Evolutionary conservation across 2,329 filamentous ascomycete genomes (phyloP).

Genomic region (Didymella segeticola): DNA sequence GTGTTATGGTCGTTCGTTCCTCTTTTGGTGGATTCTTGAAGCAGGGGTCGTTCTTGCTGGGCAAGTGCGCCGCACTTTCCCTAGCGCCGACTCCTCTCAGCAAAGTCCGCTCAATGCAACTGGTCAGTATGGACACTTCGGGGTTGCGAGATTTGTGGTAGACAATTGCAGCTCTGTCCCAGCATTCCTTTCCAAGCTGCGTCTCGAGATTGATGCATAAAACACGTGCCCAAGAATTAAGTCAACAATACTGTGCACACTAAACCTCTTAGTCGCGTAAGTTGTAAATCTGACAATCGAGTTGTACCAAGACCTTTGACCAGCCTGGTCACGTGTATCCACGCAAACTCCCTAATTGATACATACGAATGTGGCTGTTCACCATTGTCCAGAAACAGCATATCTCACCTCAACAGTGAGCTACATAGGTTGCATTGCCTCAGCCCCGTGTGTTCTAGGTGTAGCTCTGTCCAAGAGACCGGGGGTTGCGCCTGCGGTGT

Average conservation of each 20-base stretch:
- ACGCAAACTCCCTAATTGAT: background rate
- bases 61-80: background rate
- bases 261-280: no score
- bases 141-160: no score
- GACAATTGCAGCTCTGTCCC: no score
- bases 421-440: background rate
- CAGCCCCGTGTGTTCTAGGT: constrained; percentile 6
- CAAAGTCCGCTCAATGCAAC: no score
- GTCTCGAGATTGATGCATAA: no score
- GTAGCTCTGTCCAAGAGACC: background rate
- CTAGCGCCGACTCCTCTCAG: no score
- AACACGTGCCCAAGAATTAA: no score
- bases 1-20: background rate
- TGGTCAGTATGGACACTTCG: no score
- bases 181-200: no score
- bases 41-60: background rate
- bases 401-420: background rate
- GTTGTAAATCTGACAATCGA: no score
- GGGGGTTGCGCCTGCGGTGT: constrained; percentile 4
- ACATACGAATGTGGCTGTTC: background rate
- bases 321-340: background rate
- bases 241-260: no score
- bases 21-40: background rate
- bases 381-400: background rate
- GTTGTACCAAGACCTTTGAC: background rate